phyloP scores from a whole-genome alignment of 2,329 filamentous ascomycete species.

The Parasarocladium wereldwijsianum region DNA sequence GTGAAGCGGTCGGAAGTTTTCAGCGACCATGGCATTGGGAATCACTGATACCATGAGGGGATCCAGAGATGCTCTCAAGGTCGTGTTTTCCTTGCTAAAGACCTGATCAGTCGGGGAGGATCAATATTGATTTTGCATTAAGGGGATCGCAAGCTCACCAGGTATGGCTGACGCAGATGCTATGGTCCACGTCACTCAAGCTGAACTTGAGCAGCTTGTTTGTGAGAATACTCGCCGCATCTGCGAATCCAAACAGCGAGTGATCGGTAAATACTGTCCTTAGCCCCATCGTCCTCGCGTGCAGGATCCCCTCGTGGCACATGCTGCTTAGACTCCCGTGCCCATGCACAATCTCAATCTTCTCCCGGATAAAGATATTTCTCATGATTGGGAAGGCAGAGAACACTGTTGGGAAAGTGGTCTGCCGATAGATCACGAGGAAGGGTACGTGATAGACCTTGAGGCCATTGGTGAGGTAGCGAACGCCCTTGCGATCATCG shows the following conservation, averaged over 20 bases:
- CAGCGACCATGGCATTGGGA: conserved; percentile 90
- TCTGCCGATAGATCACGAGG: conserved; percentile 83
- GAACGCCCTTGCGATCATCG: conserved; percentile 75
- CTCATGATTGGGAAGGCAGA: conserved; percentile 97
- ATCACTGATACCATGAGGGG: conserved; percentile 97
- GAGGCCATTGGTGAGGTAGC: conserved; percentile 92
- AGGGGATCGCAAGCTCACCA: conserved; percentile 41
- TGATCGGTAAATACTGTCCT: conserved; percentile 96
- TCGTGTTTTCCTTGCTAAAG: conserved; percentile 87
- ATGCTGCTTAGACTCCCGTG: conserved; percentile 87
- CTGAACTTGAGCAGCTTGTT: conserved; percentile 97
- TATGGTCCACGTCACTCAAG: conserved; percentile 92
- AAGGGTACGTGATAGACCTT: conserved; percentile 98
- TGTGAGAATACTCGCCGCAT: conserved; percentile 86
- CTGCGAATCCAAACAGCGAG: conserved; percentile 92
- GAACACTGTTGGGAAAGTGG: conserved; percentile 92
- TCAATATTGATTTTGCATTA: neutral
- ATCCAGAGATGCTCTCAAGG: conserved; percentile 83
- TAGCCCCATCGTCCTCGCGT: conserved; percentile 90
- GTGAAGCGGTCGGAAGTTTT: conserved; percentile 68
- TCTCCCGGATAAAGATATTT: conserved; percentile 87
- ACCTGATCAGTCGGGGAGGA: neutral
- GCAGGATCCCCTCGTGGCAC: conserved; percentile 87
- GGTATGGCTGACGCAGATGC: conserved; percentile 96
- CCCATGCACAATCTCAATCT: conserved; percentile 96